Evolutionary conservation across 371 early-diverging fungal genomes (phyloP), one percentile per base, ranked within the genome.

Genomic region (Mucor lusitanicus): DNA sequence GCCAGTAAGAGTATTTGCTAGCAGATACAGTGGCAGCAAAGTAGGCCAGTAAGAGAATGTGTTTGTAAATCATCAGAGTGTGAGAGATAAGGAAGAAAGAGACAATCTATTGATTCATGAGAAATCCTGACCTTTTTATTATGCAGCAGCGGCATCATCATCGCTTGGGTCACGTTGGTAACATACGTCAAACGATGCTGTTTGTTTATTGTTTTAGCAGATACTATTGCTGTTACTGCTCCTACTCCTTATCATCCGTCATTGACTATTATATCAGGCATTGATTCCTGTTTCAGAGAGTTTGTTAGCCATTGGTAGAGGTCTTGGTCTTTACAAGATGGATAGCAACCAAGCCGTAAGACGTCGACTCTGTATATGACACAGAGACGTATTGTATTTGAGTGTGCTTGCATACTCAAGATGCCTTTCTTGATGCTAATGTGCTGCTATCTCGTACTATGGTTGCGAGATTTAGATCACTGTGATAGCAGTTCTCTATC

Each of bases 181-280:
- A 53, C 53, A 53, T 53, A 53, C 53, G 53, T 53, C 53, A 53
- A 53, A 53, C 25, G 53, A 53, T 53, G 35, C 33, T 54, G 55
- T 54, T 54, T 54, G 8, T 54, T 28, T 28, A 30, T 54, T 30
- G 15, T 27, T 30, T 54, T 54, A 15, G 6, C 28, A 28, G 8
- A 28, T 30, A 30, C 4, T 0, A 13, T 15, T 56, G 19, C 27
- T 27, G 23, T 53, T 53, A 27, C 27, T 53, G 15, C 23, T 27
- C 12, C 4, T 27, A 25, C 25, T 27, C 7, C 15, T 25, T 53
- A 53, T 53, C 53, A 25, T 21, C n/a, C 27, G 23, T 40, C 17
- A 17, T 5, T 17, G 1, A 12, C 11, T 40, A 40, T 2, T 12
- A 35, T 35, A 3, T 2, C 5, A 40, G 40, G 1, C 5, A 40